Conservation (phyloP, 805 yeast genomes). For the Lipomyces orientalis region DNA sequence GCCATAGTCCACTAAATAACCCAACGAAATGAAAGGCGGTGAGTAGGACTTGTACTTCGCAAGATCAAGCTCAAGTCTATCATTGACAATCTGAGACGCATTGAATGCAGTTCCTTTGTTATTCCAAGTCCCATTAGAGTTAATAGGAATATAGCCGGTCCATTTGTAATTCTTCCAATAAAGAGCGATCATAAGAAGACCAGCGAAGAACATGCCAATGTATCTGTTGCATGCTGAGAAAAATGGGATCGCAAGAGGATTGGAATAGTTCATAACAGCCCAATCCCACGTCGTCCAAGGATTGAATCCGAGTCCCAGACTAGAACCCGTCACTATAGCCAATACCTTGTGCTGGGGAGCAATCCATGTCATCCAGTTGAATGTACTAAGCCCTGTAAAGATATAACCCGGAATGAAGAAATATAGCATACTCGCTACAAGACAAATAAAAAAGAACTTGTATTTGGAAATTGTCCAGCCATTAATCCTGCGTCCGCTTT, state of each 20-base stretch:
- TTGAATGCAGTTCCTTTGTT: slow-evolving; percentile 58
- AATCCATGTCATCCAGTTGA: slow-evolving; percentile 66
- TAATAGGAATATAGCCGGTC: slow-evolving; percentile 60
- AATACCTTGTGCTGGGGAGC: slow-evolving; percentile 56
- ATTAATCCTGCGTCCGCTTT: slow-evolving; percentile 53
- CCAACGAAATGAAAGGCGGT: slow-evolving; percentile 63
- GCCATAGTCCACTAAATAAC: slow-evolving; percentile 58
- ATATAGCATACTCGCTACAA: slow-evolving; percentile 53
- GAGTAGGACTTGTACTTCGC: slow-evolving; percentile 62
- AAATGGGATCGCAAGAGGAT: slow-evolving; percentile 43
- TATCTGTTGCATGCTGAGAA: slow-evolving; percentile 51
- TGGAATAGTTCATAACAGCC: slow-evolving; percentile 46
- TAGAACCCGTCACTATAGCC: slow-evolving; percentile 57
- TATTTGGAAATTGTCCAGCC: slow-evolving; percentile 67
- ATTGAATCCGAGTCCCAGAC: slow-evolving; percentile 50
- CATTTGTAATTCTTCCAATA: slow-evolving; percentile 63
- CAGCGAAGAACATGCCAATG: slow-evolving; percentile 53
- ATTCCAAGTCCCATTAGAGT: slow-evolving; percentile 54
- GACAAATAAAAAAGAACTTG: slow-evolving; percentile 54
- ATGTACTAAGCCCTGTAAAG: slow-evolving; percentile 63
- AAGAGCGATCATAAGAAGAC: slow-evolving; percentile 57
- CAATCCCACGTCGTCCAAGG: slow-evolving; percentile 56
- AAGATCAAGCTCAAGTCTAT: slow-evolving; percentile 52
- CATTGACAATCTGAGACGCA: slow-evolving; percentile 54
- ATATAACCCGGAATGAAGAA: slow-evolving; percentile 69